Base-by-base conservation (phyloP, 345 rosid genomes). In the Raphanus sativus region DNA sequence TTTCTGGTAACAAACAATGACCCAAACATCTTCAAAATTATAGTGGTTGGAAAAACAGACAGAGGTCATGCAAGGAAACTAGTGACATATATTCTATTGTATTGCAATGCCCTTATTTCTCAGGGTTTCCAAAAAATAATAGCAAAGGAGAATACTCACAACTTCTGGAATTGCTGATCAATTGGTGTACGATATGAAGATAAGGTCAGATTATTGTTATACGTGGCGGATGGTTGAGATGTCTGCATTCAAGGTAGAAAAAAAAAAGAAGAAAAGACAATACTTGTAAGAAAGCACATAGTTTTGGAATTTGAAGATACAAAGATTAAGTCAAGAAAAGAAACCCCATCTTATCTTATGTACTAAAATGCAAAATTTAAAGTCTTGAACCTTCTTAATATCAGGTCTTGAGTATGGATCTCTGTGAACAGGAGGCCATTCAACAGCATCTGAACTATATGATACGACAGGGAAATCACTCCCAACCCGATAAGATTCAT, bases 91-190 rank as follows among this genome's bases (percentile, higher is more conserved):
- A 60, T 6, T 38, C 26, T 24, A 60, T 6, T 38, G 36, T 26
- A 25, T 32, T 8, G 42, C 42, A 45, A 45, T 59, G 42, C 67
- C 8, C 29, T 40, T 42, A 45, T 32, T 42, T 67, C 69, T 25
- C 58, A 73, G 12, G 33, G 26, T 58, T 73, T 66, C 45, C 13
- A 36, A 75, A 52, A 34, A 45, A 5, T 62, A 42, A 74, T 48
- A 32, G 59, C 24, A 69, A 66, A 4, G 70, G 50, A 62, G 34
- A 62, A 55, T 71, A 89, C 97, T 90, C 82, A 91, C 99, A 90
- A 77, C 84, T 86, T 93, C 75, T 87, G 88, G 67, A 93, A 89
- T 73, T 89, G 98, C 86, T 84, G 88, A 81, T 91, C 97, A 78
- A 89, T 69, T 67, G 71, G 91, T 26, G 74, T 69, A 21, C 72